Evolutionary conservation across 2,329 filamentous ascomycete species (phyloP).

Genomic region (Orbilia ellipsospora): DNA sequence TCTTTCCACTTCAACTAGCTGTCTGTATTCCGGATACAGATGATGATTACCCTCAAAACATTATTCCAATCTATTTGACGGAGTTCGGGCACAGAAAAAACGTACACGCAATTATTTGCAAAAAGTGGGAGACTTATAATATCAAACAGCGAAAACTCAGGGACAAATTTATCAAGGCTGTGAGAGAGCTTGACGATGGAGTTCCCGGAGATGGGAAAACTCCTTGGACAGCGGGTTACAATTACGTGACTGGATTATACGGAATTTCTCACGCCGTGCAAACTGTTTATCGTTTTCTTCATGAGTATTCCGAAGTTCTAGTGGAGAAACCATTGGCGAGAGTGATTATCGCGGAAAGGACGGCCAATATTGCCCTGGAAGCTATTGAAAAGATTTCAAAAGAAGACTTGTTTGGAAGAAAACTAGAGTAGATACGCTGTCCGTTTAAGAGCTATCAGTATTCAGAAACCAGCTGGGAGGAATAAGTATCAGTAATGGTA

Average conservation of each 20-base stretch:
- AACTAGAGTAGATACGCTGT: no score
- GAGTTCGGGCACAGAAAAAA: not conserved
- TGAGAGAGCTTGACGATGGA: conserved; percentile 34
- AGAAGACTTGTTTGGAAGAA: not conserved
- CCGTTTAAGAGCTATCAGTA: no score
- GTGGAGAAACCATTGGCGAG: conserved; percentile 6
- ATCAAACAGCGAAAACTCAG: not conserved
- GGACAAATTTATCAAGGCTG: conserved; percentile 8
- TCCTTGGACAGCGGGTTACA: conserved; percentile 34
- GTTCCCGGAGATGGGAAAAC: conserved; percentile 18
- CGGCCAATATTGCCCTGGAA: conserved; percentile 10
- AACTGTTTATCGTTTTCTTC: conserved; percentile 20
- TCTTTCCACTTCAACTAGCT: conserved; percentile 25
- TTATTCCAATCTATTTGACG: not conserved
- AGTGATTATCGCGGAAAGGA: conserved; percentile 18
- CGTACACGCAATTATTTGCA: not conserved
- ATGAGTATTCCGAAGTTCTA: conserved; percentile 19
- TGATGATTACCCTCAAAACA: not conserved
- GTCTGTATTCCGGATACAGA: conserved; percentile 8
- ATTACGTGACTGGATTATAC: conserved; percentile 40
- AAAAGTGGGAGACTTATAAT: conserved; percentile 17
- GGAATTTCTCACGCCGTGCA: conserved; percentile 24
- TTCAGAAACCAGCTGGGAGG: no score
- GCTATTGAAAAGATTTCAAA: conserved; percentile 17
- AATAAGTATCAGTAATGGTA: no score